Percentiles rank a stretch among this genome's conserved stretches.
phyloP scores from a whole-genome alignment of 2,329 filamentous ascomycete genomes.

The Pseudopithomyces maydicus region DNA sequence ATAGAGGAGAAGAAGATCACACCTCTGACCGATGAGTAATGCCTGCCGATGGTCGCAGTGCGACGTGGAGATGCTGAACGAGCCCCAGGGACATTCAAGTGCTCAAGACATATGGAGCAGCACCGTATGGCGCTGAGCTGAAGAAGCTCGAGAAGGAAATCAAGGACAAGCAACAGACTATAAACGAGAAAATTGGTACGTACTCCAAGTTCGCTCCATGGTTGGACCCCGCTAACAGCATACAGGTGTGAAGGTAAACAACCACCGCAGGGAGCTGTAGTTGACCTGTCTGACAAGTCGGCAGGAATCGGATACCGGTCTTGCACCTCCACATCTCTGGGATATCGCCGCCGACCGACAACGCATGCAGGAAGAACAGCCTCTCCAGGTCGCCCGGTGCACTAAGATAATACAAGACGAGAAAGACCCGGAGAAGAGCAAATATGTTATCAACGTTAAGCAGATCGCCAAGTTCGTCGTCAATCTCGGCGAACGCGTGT shows the following conservation, averaged over 20 bases:
- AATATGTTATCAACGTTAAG: constrained; percentile 99
- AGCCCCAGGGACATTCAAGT: constrained; percentile 89
- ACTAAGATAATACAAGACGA: constrained; percentile 99
- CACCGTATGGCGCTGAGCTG: constrained; percentile 88
- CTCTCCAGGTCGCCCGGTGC: constrained; percentile 94
- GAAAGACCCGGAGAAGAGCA: constrained; percentile 95
- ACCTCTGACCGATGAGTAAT: constrained; percentile 93
- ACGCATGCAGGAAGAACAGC: constrained; percentile 98
- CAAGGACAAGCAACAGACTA: constrained; percentile 97
- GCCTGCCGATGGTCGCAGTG: constrained; percentile 18
- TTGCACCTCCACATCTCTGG: constrained; percentile 98
- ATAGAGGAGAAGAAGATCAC: constrained; percentile 99
- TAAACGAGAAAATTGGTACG: constrained; percentile 93
- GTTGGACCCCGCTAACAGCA: constrained; percentile 20
- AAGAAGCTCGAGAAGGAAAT: constrained; percentile 99
- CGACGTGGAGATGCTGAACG: constrained; percentile 36
- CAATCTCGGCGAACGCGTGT: constrained; percentile 94
- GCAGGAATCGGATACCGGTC: constrained; percentile 96
- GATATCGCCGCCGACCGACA: constrained; percentile 97
- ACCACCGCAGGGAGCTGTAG: not conserved
- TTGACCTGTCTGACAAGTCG: constrained; percentile 10
- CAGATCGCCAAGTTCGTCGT: constrained; percentile 99
- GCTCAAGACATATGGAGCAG: constrained; percentile 97
- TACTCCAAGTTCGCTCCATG: constrained; percentile 11
- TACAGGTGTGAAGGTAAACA: constrained; percentile 66